phyloP scores from a whole-genome alignment of 495 filamentous ascomycete genomes.

The Pyrenopolyporus hunteri region DNA sequence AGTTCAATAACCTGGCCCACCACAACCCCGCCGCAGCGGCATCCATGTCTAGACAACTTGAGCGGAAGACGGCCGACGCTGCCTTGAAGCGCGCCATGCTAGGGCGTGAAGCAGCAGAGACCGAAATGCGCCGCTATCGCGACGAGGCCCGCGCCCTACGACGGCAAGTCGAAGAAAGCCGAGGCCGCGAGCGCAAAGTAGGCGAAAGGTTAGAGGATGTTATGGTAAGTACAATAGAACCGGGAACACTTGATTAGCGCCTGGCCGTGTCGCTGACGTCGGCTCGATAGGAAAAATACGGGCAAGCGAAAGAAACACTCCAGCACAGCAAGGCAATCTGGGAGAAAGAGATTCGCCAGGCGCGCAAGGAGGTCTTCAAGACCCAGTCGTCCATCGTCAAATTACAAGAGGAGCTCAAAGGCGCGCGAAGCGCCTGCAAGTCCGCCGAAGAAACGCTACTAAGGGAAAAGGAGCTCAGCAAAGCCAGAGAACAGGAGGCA shows the following conservation, averaged over 20 bases:
- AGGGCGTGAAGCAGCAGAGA: slow-evolving; percentile 83
- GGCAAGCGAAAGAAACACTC: slow-evolving; percentile 74
- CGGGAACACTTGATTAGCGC: neutral
- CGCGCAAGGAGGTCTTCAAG: slow-evolving; percentile 86
- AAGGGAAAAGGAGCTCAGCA: slow-evolving; percentile 54
- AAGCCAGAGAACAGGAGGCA: slow-evolving; percentile 71
- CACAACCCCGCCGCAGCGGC: slow-evolving; percentile 26
- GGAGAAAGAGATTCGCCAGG: slow-evolving; percentile 82
- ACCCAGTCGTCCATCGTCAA: slow-evolving; percentile 78
- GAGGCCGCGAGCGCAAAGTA: slow-evolving; percentile 73
- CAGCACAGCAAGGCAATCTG: slow-evolving; percentile 73
- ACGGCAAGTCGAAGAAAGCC: slow-evolving; percentile 69
- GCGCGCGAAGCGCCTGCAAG: slow-evolving; percentile 59
- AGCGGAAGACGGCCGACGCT: slow-evolving; percentile 67
- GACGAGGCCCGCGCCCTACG: slow-evolving; percentile 62
- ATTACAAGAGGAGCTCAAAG: slow-evolving; percentile 81
- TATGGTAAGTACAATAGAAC: slow-evolving; percentile 58
- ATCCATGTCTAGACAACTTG: slow-evolving; percentile 66
- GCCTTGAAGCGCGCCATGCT: slow-evolving; percentile 81
- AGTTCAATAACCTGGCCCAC: slow-evolving; percentile 72
- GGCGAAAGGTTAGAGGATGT: slow-evolving; percentile 78
- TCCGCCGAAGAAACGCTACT: slow-evolving; percentile 49
- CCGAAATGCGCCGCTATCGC: slow-evolving; percentile 64
- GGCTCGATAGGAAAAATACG: slow-evolving; percentile 69
- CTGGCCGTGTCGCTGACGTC: slow-evolving; percentile 8